These are phyloP conservation scores for Tuber umbilicatum DNA, from an alignment of 495 filamentous ascomycete species.

Conservation along the genomic window DNA sequence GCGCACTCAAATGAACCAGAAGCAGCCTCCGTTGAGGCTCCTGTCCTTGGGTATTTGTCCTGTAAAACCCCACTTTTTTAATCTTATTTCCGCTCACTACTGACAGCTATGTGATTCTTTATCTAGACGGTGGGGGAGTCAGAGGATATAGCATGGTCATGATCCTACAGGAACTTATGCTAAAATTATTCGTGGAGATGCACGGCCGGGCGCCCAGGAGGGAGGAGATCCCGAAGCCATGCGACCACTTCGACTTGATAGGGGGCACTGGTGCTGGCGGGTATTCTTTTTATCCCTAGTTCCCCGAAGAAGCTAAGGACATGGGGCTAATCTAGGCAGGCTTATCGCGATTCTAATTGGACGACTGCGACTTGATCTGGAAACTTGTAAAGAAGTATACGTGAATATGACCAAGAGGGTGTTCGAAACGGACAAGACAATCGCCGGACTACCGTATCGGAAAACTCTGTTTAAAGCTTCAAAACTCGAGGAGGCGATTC, in stretches of 20 bases:
- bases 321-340: constrained; percentile 19
- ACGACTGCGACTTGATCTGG: constrained; percentile 78
- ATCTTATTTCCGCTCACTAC: constrained; percentile 8
- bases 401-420: constrained; percentile 84
- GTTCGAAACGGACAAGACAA: constrained; percentile 96
- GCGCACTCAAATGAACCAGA: constrained; percentile 20
- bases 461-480: constrained; percentile 96
- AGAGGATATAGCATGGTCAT: constrained; percentile 90
- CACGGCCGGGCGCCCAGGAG: constrained; percentile 41
- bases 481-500: constrained; percentile 87
- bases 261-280: constrained; percentile 68
- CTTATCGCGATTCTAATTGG: constrained; percentile 96
- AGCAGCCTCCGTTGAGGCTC: constrained; percentile 73
- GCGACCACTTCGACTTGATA: constrained; percentile 74
- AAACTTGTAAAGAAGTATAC: constrained; percentile 94
- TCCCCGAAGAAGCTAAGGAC: not conserved
- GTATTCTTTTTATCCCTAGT: constrained; percentile 17
- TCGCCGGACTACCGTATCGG: constrained; percentile 86
- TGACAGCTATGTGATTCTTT: not conserved
- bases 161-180: constrained; percentile 66
- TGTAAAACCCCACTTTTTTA: constrained; percentile 19
- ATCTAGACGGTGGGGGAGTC: constrained; percentile 88
- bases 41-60: constrained; percentile 73
- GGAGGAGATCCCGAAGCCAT: constrained; percentile 66
- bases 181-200: constrained; percentile 67